These are phyloP conservation scores for Citrus maxima DNA, from an alignment of 345 rosid species.

Conservation along the genomic window DNA sequence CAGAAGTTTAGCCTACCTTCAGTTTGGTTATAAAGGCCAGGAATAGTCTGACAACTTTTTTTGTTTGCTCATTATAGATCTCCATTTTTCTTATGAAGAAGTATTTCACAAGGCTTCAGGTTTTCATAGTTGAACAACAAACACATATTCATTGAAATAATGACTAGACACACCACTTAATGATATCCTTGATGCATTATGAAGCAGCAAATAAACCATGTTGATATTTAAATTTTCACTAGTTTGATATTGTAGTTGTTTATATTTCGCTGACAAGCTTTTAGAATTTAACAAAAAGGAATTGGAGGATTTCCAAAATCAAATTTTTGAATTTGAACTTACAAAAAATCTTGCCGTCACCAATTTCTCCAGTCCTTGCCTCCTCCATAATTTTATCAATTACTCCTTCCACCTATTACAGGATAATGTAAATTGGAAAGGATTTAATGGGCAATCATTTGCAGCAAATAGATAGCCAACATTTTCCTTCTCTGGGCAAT, in stretches of 20 bases:
- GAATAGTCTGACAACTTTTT: background rate
- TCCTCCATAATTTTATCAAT: conserved; percentile 62
- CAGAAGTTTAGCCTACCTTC: background rate
- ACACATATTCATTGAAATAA: background rate
- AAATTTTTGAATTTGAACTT: conserved; percentile 6
- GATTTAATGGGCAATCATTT: background rate
- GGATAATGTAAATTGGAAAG: background rate
- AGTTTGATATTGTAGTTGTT: background rate
- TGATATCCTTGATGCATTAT: background rate
- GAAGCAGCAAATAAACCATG: background rate
- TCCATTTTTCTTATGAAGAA: background rate
- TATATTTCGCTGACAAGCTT: background rate
- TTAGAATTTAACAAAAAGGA: conserved; percentile 1
- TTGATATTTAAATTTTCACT: background rate
- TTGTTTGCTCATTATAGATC: background rate
- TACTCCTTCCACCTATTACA: conserved; percentile 72
- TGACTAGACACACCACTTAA: background rate
- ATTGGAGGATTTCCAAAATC: background rate
- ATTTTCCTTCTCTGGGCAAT: background rate
- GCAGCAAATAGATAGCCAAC: background rate
- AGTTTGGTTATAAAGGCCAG: background rate
- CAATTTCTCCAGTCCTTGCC: conserved; percentile 86
- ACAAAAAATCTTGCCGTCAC: conserved; percentile 90
- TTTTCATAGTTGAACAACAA: background rate
- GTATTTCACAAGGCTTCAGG: background rate